Evolutionary conservation across 2,329 filamentous ascomycete genomes (phyloP).

Genomic region (Septoria linicola): DNA sequence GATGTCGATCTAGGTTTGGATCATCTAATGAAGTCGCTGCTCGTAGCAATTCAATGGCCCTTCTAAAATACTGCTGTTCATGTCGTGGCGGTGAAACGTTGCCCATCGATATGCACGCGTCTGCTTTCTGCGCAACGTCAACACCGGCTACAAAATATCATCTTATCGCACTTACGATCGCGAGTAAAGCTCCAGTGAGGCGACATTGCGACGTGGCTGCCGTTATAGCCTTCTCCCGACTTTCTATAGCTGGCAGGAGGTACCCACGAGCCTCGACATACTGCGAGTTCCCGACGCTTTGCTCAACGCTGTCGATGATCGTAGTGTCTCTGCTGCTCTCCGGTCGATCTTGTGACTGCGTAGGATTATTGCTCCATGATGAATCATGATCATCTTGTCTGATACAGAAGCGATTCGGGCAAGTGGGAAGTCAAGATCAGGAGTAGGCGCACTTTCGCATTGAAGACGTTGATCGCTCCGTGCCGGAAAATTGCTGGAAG

Average conservation of each 20-base stretch:
- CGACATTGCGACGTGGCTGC: conserved; percentile 42
- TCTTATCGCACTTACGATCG: conserved; percentile 40
- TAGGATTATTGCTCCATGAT: conserved; percentile 23
- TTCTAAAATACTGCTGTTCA: conserved; percentile 48
- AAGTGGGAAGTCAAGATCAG: no score
- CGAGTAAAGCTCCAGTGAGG: conserved; percentile 46
- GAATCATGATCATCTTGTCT: no score
- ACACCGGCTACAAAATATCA: not conserved
- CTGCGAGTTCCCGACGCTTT: conserved; percentile 41
- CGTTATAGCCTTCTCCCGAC: conserved; percentile 49
- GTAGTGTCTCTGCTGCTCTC: not conserved
- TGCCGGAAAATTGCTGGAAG: no score
- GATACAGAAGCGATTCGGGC: no score
- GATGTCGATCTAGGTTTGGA: conserved; percentile 46
- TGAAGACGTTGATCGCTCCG: no score
- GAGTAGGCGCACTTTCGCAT: no score
- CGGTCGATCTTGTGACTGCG: not conserved
- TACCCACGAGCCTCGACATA: conserved; percentile 55
- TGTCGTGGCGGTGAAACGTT: conserved; percentile 49
- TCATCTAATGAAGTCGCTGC: conserved; percentile 44
- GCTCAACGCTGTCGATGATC: conserved; percentile 37
- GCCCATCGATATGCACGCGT: conserved; percentile 54
- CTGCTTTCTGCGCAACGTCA: conserved; percentile 44
- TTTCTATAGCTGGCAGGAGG: conserved; percentile 54
- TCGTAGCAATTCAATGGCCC: conserved; percentile 49